These are phyloP conservation scores for Sporisorium graminicola DNA, from an alignment of 1,284 basidiomycete species.

Conservation along the genomic window DNA sequence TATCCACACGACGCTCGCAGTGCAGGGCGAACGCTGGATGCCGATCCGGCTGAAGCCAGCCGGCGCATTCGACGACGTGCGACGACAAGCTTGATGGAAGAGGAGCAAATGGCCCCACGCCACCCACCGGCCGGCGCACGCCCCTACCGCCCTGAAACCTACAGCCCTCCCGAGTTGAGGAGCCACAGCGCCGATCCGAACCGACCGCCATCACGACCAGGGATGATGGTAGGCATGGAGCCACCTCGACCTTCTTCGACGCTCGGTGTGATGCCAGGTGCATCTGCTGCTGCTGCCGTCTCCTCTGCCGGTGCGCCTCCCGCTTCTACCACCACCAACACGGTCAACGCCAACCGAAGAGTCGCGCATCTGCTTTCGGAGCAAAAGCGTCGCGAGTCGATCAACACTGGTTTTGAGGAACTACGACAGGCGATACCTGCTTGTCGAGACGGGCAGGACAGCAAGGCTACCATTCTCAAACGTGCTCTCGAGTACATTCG, in stretches of 20 bases:
- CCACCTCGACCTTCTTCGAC: constrained; percentile 37
- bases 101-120: constrained; percentile 20
- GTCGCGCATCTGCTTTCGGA: constrained; percentile 51
- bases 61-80: constrained; percentile 34
- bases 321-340: constrained; percentile 13
- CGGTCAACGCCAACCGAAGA: constrained; percentile 43
- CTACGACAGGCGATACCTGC: constrained; percentile 47
- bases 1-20: constrained; percentile 18
- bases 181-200: constrained; percentile 25
- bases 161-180: constrained; percentile 40
- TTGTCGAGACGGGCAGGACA: constrained; percentile 53
- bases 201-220: constrained; percentile 16
- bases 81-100: constrained; percentile 21
- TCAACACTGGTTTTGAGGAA: constrained; percentile 58
- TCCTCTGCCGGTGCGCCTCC: constrained; percentile 3
- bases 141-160: constrained; percentile 19
- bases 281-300: neutral
- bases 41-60: constrained; percentile 17
- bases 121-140: constrained; percentile 18
- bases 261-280: constrained; percentile 23
- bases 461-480: constrained; percentile 55
- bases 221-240: constrained; percentile 37
- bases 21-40: constrained; percentile 17
- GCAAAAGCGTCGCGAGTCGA: constrained; percentile 53
- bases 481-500: constrained; percentile 54